Conservation (phyloP, 2,329 filamentous ascomycete species). For the Xylariaceae sp. region DNA sequence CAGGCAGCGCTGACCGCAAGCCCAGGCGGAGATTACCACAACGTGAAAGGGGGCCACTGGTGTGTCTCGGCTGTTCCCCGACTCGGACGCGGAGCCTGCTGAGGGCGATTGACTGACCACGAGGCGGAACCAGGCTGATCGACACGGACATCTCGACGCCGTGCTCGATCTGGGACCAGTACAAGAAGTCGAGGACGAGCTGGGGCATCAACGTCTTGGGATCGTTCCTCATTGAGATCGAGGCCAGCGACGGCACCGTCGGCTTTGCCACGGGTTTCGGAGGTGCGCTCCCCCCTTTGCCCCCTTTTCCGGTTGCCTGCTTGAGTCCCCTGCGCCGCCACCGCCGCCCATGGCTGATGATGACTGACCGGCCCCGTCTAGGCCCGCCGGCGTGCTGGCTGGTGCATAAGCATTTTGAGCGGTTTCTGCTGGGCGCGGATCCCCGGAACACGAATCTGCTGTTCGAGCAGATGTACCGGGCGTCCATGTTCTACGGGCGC, state of each 20-base stretch:
- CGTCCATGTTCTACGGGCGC: conserved; percentile 92
- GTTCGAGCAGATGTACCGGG: conserved; percentile 95
- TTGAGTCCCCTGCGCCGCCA: too few relatives aligned
- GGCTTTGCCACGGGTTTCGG: conserved; percentile 93
- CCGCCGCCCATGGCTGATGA: neutral
- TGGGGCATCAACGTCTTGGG: conserved; percentile 96
- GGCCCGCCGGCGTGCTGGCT: conserved; percentile 90
- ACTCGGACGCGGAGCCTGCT: neutral
- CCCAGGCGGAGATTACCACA: conserved; percentile 79
- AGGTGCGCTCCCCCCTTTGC: too few relatives aligned
- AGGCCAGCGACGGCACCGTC: conserved; percentile 83
- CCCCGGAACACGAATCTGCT: conserved; percentile 85
- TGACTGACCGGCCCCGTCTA: conserved; percentile 19
- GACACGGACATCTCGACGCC: conserved; percentile 89
- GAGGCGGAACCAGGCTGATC: conserved; percentile 65
- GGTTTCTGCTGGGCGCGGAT: conserved; percentile 83
- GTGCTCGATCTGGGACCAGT: conserved; percentile 83
- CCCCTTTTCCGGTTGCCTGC: too few relatives aligned
- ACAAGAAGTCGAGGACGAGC: conserved; percentile 77
- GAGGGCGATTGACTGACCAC: neutral
- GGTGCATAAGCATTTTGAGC: conserved; percentile 85
- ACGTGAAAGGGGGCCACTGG: conserved; percentile 70
- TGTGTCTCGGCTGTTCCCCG: conserved; percentile 27
- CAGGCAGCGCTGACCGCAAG: conserved; percentile 11
- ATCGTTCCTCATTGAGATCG: conserved; percentile 85